A percentile compares a stretch with the other conserved stretches of the same genome.
Conservation (phyloP, 495 filamentous ascomycete species). For the Sporormia fimetaria region DNA sequence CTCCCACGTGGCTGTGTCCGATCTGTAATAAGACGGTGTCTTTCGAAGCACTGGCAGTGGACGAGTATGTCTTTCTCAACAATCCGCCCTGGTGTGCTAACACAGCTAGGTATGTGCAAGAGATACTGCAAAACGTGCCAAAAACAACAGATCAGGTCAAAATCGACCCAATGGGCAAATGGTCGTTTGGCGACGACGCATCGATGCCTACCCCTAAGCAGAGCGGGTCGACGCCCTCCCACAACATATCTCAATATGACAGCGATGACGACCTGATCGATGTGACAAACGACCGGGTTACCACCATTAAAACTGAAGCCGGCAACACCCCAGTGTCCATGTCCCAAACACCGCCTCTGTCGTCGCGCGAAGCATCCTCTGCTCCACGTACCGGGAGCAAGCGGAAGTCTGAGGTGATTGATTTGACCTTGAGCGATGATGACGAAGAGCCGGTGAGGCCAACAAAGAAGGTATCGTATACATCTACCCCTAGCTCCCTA, state of each 20-base stretch:
- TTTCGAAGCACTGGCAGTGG: constrained; percentile 72
- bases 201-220: constrained; percentile 23
- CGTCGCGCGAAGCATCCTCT: constrained; percentile 23
- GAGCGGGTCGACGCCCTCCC: constrained; percentile 11
- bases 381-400: constrained; percentile 19
- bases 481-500: constrained; percentile 19
- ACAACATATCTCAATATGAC: constrained; percentile 1
- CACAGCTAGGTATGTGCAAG: constrained; percentile 64
- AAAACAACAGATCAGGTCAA: constrained; percentile 68
- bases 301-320: constrained; percentile 20
- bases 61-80: constrained; percentile 58
- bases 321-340: constrained; percentile 11
- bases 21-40: constrained; percentile 75
- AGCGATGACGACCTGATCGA: constrained; percentile 22
- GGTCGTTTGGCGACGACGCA: constrained; percentile 44
- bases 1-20: constrained; percentile 87
- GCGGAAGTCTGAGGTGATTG: constrained; percentile 26
- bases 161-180: constrained; percentile 76
- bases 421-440: constrained; percentile 24
- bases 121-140: constrained; percentile 65
- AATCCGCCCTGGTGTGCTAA: background rate
- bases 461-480: constrained; percentile 27
- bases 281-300: constrained; percentile 19
- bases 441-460: constrained; percentile 23
- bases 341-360: constrained; percentile 15